Evolutionary conservation across 177 flowering plant species (phyloP).

Genomic region (Tripterygium wilfordii): DNA sequence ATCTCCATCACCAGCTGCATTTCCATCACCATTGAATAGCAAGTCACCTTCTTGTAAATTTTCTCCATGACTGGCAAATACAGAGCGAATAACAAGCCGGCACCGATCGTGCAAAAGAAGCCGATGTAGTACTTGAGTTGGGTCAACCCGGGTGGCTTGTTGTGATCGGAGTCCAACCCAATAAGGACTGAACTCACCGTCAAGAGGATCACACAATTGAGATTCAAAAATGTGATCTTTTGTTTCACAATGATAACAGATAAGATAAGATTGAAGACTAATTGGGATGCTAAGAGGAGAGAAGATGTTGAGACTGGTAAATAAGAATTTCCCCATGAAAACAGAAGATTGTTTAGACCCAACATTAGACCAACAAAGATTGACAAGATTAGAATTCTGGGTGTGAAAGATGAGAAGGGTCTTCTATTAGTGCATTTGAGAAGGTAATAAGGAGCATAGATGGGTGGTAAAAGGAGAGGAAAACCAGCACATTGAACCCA

Average conservation of each 20-base stretch:
- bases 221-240: conserved; percentile 45
- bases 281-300: conserved; percentile 61
- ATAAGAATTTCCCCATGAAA: conserved; percentile 70
- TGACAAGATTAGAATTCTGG: conserved; percentile 18
- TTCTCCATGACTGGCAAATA: conserved; percentile 68
- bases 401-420: conserved; percentile 52
- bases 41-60: conserved; percentile 35
- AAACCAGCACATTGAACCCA: conserved; percentile 79
- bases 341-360: conserved; percentile 61
- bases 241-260: conserved; percentile 60
- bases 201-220: conserved; percentile 61
- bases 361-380: conserved; percentile 40
- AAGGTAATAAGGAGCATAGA: conserved; percentile 30
- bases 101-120: conserved; percentile 52
- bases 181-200: conserved; percentile 52
- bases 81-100: conserved; percentile 58
- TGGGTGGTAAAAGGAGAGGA: conserved; percentile 51
- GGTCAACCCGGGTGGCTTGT: conserved; percentile 31
- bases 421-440: conserved; percentile 16
- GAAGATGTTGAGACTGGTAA: conserved; percentile 69
- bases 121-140: conserved; percentile 47
- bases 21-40: conserved; percentile 66
- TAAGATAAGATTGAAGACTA: conserved; percentile 63
- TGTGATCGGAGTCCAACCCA: conserved; percentile 40
- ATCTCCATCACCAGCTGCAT: conserved; percentile 70